Evolutionary conservation across 108 stramenopile species (phyloP).

Genomic region (Licmophora abbreviata): DNA sequence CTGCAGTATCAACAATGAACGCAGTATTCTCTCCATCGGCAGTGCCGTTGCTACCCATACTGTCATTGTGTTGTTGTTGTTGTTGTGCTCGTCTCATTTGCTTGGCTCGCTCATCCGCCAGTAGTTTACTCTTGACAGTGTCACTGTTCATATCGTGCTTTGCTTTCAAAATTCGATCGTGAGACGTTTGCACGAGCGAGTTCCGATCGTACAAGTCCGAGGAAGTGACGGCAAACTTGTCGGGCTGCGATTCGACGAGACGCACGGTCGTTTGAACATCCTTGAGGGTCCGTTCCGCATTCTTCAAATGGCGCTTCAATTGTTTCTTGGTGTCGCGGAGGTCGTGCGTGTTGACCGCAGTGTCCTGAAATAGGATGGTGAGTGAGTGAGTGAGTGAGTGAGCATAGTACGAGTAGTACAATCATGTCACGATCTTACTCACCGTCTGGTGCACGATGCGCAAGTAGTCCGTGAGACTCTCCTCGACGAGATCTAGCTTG

Average conservation of each 20-base stretch:
- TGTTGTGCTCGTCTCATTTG: slow-evolving; percentile 30
- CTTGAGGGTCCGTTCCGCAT: slow-evolving; percentile 55
- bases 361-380: slow-evolving; percentile 31
- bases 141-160: slow-evolving; percentile 60
- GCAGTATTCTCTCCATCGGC: slow-evolving; percentile 26
- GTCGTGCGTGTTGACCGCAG: slow-evolving; percentile 58
- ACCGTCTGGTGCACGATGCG: slow-evolving; percentile 60
- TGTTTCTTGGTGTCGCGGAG: slow-evolving; percentile 68
- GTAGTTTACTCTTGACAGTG: slow-evolving; percentile 45
- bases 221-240: slow-evolving; percentile 58
- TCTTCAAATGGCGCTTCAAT: slow-evolving; percentile 65
- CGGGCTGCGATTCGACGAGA: slow-evolving; percentile 48
- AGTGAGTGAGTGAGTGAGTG: background rate
- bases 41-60: slow-evolving; percentile 13
- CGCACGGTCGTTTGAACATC: slow-evolving; percentile 67
- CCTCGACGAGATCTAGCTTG: slow-evolving; percentile 55
- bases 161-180: slow-evolving; percentile 31
- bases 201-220: slow-evolving; percentile 49
- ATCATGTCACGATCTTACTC: slow-evolving; percentile 8
- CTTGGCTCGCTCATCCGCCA: slow-evolving; percentile 61
- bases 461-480: slow-evolving; percentile 40
- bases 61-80: slow-evolving; percentile 4
- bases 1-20: slow-evolving; percentile 39
- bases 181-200: slow-evolving; percentile 41
- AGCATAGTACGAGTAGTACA: background rate